Evolutionary conservation across 331 rosid genomes (phyloP).

Genomic region (Acacia concinna): DNA sequence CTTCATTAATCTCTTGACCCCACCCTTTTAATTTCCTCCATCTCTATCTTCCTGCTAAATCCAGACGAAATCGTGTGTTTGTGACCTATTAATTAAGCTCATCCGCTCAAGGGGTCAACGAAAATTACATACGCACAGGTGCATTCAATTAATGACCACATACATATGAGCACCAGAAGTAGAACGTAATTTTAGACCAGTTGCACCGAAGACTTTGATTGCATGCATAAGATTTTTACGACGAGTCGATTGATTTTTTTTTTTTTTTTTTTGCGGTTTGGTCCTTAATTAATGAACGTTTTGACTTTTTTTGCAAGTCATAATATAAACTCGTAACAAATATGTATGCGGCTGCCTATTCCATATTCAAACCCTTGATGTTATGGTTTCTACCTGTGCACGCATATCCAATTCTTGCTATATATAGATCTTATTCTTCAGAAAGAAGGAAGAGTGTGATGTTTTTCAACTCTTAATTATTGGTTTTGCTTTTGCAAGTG

Average conservation of each 20-base stretch:
- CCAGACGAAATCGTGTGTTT: background rate
- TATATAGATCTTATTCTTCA: background rate
- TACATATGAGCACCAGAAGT: constrained; percentile 9
- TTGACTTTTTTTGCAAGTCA: constrained; percentile 32
- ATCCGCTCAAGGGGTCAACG: constrained; percentile 46
- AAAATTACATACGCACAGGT: constrained; percentile 41
- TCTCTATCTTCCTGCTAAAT: background rate
- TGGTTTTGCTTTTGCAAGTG: background rate
- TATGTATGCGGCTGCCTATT: background rate
- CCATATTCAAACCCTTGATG: constrained; percentile 24
- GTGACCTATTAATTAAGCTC: background rate
- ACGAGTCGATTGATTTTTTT: background rate
- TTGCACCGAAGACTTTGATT: background rate
- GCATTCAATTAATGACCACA: constrained; percentile 16
- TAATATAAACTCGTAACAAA: background rate
- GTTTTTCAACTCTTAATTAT: background rate
- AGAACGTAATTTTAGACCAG: constrained; percentile 22
- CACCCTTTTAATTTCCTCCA: background rate
- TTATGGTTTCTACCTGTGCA: constrained; percentile 15
- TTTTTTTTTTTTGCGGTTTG: background rate
- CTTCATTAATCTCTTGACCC: constrained; percentile 52
- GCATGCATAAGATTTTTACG: background rate
- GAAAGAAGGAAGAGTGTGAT: background rate
- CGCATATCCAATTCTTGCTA: constrained; percentile 3
- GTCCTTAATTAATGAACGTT: background rate